Base-by-base conservation (phyloP, 75 land plant species). In the Cupressus sempervirens region DNA sequence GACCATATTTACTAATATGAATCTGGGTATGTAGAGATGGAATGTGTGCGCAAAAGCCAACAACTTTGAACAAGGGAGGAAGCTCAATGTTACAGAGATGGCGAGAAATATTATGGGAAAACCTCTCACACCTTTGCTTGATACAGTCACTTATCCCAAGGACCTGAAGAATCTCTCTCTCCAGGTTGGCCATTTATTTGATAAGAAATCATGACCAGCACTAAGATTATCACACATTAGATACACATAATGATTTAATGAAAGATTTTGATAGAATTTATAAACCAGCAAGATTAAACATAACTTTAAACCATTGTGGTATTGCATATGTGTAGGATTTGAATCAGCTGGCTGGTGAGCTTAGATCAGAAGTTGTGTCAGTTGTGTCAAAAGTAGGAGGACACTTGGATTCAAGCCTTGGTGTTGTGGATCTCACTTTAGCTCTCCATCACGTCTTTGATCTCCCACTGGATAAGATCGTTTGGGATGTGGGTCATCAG, bases 401-500 rank as follows among this genome's bases (percentile, higher is more conserved):
- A n/a, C 97, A 95, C 90, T 82, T 95, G 32, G 92, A 95, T 67
- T 76, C 96, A 76, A 93, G 93, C 85, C 84, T 96, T 16, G 98
- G 96, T 13, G 96, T 96, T 23, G 96, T 96, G 84, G 98, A 96
- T 74, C 89, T 96, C 41, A 76, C 96, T 18, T 91, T 96, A 38
- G 98, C 98, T 32, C 87, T 96, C 4, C 98, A 96, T 72, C 91
- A 94, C 93, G 98, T 96, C 1, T 96, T 96, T 87, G 88, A 96
- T 80, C 81, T 91, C 62, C 98, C 98, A 14, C 89, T 91, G 4
- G 98, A 96, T 40, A 96, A 92, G 83, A 91, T 95, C 86, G 89
- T 96, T 40, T 96, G 98, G 96, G 98, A 94, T 85, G 98, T 94
- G 68, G 96, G 96, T 62, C 96, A 96, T 85, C 98, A 50, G 53